Evolutionary conservation across 768 basidiomycete species (phyloP), one percentile per base, ranked within the genome.

Genomic region (Trametes meyenii): DNA sequence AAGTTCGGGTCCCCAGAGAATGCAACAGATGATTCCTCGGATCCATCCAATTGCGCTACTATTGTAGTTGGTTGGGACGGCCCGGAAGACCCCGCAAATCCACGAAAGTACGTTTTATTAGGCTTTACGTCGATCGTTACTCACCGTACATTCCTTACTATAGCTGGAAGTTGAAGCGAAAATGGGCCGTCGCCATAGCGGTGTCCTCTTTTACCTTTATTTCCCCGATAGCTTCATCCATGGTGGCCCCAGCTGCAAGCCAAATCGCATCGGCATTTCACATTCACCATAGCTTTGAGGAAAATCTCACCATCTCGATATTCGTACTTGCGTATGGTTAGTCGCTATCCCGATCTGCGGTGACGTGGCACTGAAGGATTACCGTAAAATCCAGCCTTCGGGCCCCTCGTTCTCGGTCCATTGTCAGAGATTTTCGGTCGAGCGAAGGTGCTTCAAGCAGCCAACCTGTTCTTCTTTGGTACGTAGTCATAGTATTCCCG

Each of bases 371-470:
- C 66, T 36, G 66, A 39, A 13, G 26, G 17, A 16, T 49, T 10
- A 19, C 5, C 5, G 12, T n/a, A 12, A 0, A 3, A 17, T 1
- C 0, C 26, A 87, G 85, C 83, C 8, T 63, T 85, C 42, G 85
- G 77, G 1, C 78, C 79, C 1, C 52, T 80, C 1, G 67, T 78
- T 40, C 64, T 79, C 16, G 88, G 85, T 0, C 91, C 90, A 0
- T 66, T 91, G 23, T 85, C 84, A 63, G 91, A 93, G 70, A 78
- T 92, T 11, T 91, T 78, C 62, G 90, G 90, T 2, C 82, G 89
- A 19, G 81, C 85, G 0, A 72, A 77, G 1, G 84, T 90, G 0
- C 66, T 91, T 0, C 89, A 88, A 66, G 49, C 78, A 0, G 72
- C 88, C 0, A 91, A 90, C 70, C n/a, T 88, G 3, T 86, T 85